Evolutionary conservation across 2,329 filamentous ascomycete genomes (phyloP).

Genomic region (Aaosphaeria arxii): DNA sequence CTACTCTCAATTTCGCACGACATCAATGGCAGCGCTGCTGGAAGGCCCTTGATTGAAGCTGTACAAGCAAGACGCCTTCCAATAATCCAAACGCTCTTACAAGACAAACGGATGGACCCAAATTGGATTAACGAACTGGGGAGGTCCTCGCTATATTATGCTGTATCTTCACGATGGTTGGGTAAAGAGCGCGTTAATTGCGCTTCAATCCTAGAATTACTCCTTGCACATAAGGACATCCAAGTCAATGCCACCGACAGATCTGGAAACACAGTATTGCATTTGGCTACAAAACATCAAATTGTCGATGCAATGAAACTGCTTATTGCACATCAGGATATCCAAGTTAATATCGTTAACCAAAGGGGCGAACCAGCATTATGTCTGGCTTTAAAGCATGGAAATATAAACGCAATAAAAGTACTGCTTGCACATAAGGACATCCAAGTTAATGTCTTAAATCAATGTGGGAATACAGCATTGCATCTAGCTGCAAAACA

Average conservation of each 20-base stretch:
- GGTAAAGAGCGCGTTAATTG: background rate
- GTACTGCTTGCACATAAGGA: background rate
- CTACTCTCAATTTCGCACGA: too few species aligned
- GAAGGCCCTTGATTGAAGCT: too few species aligned
- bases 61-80: background rate
- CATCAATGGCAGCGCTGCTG: too few species aligned
- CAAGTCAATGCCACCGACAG: background rate
- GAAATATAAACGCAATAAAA: background rate
- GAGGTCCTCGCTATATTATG: background rate
- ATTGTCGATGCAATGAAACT: background rate
- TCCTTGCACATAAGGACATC: background rate
- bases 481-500: too few species aligned
- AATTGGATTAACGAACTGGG: background rate
- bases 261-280: background rate
- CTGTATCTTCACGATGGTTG: background rate
- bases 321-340: background rate
- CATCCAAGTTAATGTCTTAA: background rate
- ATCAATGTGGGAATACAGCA: background rate
- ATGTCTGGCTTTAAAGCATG: slow-evolving; percentile 1
- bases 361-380: background rate
- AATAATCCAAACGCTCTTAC: background rate
- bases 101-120: background rate
- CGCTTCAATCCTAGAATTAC: background rate
- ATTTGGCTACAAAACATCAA: background rate
- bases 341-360: background rate